Evolutionary conservation across 2,329 filamentous ascomycete genomes (phyloP), one percentile per base, ranked within the genome.

Genomic region (Phialemonium atrogriseum): DNA sequence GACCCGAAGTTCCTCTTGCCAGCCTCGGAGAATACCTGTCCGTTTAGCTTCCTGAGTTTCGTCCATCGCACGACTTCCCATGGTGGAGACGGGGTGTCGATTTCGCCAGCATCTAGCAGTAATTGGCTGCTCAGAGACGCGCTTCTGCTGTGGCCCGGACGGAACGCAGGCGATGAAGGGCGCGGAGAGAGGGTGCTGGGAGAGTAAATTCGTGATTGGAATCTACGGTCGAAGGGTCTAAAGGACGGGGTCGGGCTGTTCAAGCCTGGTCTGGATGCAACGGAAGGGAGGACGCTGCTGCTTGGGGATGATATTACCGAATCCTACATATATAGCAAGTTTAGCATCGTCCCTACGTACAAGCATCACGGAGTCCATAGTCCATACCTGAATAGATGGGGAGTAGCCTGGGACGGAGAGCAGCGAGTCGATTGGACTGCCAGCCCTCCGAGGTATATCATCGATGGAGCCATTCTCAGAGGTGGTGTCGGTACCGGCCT

Each of bases 61-160:
- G 86, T 96, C 93, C 93, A 98, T 50, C 88, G 74, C 37, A 98
- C 83, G 33, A 96, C 87, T 50, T 98, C 91, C 93, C 91, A 98
- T 2, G 91, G 91, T 5, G 84, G 77, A 33, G 85, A 78, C 4
- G 77, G 70, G 2, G 78, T 76, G 42, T 89, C 83, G 14, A 70
- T 66, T 28, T 83, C 82, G 31, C 77, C 64, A 25, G 71, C 57
- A 36, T 80, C 77, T 10, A 70, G 52, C 4, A 78, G 50, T 9
- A 84, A 57, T 43, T 84, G 77, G 45, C 84, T 93, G 26, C 72
- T 80, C 13, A 87, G 49, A 1, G 89, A 95, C 2, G 77, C 80
- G 46, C 86, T 83, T 33, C 88, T 79, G 33, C 86, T 93, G 50
- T 91, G 84, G 3, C 70, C 56, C n/a, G 70, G 69, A 10, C 87